These are phyloP conservation scores for Polytrichum commune DNA, from an alignment of 225 moss, liverwort and hornwort genomes.

Conservation along the genomic window DNA sequence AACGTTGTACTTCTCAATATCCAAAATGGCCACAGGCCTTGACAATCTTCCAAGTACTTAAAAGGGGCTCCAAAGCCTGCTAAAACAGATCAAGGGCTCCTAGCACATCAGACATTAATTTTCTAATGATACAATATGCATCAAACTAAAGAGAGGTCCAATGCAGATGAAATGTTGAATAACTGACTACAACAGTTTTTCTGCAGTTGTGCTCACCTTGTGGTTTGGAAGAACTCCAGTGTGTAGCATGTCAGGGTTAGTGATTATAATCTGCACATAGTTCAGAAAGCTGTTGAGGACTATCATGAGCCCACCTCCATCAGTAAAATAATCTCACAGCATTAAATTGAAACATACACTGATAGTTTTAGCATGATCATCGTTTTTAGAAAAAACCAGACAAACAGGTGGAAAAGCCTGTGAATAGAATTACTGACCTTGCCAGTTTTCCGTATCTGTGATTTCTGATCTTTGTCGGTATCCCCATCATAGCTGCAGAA, in stretches of 20 bases:
- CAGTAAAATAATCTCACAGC: too few species aligned
- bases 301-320: neutral
- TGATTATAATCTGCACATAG: constrained; percentile 50
- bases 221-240: constrained; percentile 57
- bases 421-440: constrained; percentile 28
- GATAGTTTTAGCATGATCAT: too few species aligned
- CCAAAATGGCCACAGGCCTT: too few species aligned
- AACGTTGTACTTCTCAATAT: too few species aligned
- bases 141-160: constrained; percentile 1
- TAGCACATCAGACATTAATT: neutral
- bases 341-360: too few species aligned
- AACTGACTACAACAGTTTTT: neutral
- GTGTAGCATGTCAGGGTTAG: constrained; percentile 69
- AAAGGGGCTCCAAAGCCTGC: too few species aligned
- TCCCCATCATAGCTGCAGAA: constrained; percentile 60
- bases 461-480: constrained; percentile 42
- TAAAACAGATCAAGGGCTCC: too few species aligned
- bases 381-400: neutral
- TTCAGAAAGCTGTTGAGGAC: neutral
- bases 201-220: constrained; percentile 26
- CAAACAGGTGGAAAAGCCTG: neutral
- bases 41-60: too few species aligned
- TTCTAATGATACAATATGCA: constrained; percentile 11
- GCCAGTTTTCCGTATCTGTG: constrained; percentile 54
- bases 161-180: neutral